A percentile compares a stretch with the other conserved stretches of the same genome.
phyloP scores from a whole-genome alignment of 345 rosid species.

The Garcia nutans region DNA sequence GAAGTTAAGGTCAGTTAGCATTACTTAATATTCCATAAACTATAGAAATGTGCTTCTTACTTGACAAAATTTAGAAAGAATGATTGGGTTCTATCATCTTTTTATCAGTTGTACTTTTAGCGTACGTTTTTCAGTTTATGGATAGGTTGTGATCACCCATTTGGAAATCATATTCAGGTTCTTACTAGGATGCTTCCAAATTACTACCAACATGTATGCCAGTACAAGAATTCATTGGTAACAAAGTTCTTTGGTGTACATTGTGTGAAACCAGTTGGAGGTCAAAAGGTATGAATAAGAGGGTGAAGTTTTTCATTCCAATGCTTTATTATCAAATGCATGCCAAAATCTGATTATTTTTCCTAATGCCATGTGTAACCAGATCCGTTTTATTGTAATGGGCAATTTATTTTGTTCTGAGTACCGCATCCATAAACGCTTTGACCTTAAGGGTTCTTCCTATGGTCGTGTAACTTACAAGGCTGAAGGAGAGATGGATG shows the following conservation, averaged over 20 bases:
- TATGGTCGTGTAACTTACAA: constrained; percentile 63
- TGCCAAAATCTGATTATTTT: constrained; percentile 6
- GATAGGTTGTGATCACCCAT: constrained; percentile 2
- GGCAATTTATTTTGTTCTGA: constrained; percentile 69
- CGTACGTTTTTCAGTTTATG: neutral
- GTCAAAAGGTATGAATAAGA: constrained; percentile 48
- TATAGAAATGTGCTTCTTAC: neutral
- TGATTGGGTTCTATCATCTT: neutral
- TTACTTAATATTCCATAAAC: neutral
- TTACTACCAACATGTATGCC: constrained; percentile 63
- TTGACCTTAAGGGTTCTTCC: constrained; percentile 74
- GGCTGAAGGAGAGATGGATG: constrained; percentile 52
- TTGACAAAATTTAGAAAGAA: neutral
- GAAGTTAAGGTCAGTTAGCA: constrained; percentile 59
- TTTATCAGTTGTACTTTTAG: neutral
- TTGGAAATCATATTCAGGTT: constrained; percentile 41
- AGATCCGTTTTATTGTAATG: constrained; percentile 69
- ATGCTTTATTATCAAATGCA: neutral
- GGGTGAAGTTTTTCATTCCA: neutral
- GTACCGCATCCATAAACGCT: constrained; percentile 59
- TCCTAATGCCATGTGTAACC: constrained; percentile 17
- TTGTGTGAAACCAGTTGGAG: constrained; percentile 62
- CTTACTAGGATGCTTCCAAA: constrained; percentile 60
- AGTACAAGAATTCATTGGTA: constrained; percentile 60
- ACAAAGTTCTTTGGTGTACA: constrained; percentile 76